Percentiles rank a stretch among this genome's conserved stretches.
phyloP scores from a whole-genome alignment of 2,329 filamentous ascomycete genomes.

The Gnomoniopsis smithogilvyi region DNA sequence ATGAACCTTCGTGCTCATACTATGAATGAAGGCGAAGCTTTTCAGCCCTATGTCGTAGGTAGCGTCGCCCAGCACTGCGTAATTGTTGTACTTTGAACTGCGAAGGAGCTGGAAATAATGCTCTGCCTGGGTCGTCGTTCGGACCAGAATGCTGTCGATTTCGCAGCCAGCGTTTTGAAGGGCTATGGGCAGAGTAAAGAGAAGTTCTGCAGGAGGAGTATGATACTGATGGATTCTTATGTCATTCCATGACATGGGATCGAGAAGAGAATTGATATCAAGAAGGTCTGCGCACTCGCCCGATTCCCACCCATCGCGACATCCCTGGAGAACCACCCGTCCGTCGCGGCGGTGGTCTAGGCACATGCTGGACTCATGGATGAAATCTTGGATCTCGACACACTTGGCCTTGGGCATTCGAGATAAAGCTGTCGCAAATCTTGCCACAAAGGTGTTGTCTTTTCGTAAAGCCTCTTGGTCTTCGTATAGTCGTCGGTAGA shows the following conservation, averaged over 20 bases:
- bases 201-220: neutral
- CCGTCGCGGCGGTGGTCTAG: too few species aligned
- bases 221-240: neutral
- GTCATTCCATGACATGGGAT: slow-evolving; percentile 13
- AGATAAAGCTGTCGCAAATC: slow-evolving; percentile 7
- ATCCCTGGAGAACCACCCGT: neutral
- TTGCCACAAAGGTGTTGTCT: neutral
- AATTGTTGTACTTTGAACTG: neutral
- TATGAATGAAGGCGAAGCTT: slow-evolving; percentile 8
- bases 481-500: slow-evolving; percentile 4
- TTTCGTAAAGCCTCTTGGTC: slow-evolving; percentile 6
- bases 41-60: slow-evolving; percentile 1
- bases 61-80: neutral
- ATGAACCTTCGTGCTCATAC: neutral
- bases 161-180: neutral
- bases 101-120: slow-evolving; percentile 4
- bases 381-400: slow-evolving; percentile 11
- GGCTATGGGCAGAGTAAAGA: slow-evolving; percentile 1
- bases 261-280: slow-evolving; percentile 3
- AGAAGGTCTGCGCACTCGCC: slow-evolving; percentile 6
- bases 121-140: slow-evolving; percentile 3
- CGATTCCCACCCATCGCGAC: neutral
- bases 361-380: neutral
- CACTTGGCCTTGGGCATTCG: slow-evolving; percentile 8
- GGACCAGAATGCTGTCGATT: slow-evolving; percentile 9